Percentiles rank a stretch among this genome's conserved stretches.
Conservation (phyloP, 2,329 filamentous ascomycete species). For the Scedosporium dehoogii region DNA sequence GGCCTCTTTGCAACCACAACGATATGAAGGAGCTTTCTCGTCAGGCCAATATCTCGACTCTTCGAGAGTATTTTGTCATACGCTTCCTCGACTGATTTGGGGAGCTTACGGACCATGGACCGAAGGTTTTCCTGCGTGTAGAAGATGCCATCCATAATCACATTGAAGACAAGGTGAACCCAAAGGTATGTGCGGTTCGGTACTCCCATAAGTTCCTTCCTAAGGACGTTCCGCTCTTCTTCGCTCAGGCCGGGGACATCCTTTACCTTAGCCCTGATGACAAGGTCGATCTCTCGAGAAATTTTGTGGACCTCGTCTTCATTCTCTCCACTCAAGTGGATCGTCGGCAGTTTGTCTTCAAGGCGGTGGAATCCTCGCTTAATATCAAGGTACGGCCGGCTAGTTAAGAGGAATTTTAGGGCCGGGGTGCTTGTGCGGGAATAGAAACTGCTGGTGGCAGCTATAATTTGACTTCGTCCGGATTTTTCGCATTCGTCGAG, state of each 20-base stretch:
- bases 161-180: slow-evolving; percentile 13
- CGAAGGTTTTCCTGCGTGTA: slow-evolving; percentile 2
- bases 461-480: not conserved
- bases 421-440: not conserved
- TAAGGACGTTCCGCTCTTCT: slow-evolving; percentile 9
- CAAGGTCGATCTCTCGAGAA: slow-evolving; percentile 13
- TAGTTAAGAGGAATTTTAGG: slow-evolving; percentile 27
- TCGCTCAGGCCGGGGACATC: not conserved
- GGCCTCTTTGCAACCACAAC: slow-evolving; percentile 15
- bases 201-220: slow-evolving; percentile 7
- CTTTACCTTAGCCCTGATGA: slow-evolving; percentile 10
- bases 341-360: slow-evolving; percentile 5
- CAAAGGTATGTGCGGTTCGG: slow-evolving; percentile 18
- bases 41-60: slow-evolving; percentile 7
- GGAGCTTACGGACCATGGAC: slow-evolving; percentile 6
- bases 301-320: slow-evolving; percentile 11
- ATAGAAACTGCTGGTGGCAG: slow-evolving; percentile 1
- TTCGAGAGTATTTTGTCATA: slow-evolving; percentile 17
- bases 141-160: slow-evolving; percentile 9
- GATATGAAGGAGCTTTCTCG: slow-evolving; percentile 15
- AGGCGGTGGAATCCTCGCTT: slow-evolving; percentile 10
- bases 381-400: slow-evolving; percentile 19
- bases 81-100: slow-evolving; percentile 14
- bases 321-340: slow-evolving; percentile 13
- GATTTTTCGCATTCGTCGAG: slow-evolving; percentile 27